Conservation (phyloP, 352 stramenopile species). For the Pythium rhizo-oryzae region DNA sequence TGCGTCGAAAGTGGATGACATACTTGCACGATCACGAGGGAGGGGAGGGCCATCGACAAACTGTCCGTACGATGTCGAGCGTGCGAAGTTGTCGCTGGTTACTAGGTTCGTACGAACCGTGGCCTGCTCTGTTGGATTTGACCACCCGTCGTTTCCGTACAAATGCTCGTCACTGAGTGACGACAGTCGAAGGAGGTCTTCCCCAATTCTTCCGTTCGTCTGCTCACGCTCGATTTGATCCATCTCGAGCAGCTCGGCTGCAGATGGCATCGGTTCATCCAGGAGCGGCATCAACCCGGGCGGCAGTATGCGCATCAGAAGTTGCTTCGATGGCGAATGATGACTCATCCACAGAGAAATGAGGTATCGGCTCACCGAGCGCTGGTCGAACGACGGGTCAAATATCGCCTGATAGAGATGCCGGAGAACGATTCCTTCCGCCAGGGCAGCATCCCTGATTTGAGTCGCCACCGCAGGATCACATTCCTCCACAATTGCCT, state of each 20-base stretch:
- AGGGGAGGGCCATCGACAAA: slow-evolving; percentile 11
- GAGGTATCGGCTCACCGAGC: slow-evolving; percentile 94
- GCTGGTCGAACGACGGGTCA: slow-evolving; percentile 90
- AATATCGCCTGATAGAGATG: slow-evolving; percentile 95
- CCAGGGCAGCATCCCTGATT: slow-evolving; percentile 93
- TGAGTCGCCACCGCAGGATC: slow-evolving; percentile 69
- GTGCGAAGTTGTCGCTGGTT: not conserved
- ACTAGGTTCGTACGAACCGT: not conserved
- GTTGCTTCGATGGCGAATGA: slow-evolving; percentile 83
- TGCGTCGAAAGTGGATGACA: slow-evolving; percentile 34
- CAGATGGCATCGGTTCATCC: slow-evolving; percentile 80
- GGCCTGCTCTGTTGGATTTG: not conserved
- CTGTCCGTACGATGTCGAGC: slow-evolving; percentile 18
- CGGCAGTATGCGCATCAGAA: slow-evolving; percentile 92
- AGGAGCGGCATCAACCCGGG: slow-evolving; percentile 88
- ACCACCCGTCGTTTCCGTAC: slow-evolving; percentile 26
- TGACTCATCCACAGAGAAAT: slow-evolving; percentile 95
- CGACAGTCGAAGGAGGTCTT: slow-evolving; percentile 37
- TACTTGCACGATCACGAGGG: slow-evolving; percentile 11
- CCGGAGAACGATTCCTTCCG: slow-evolving; percentile 91
- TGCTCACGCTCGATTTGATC: slow-evolving; percentile 84
- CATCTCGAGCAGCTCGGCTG: slow-evolving; percentile 81
- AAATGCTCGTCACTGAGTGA: slow-evolving; percentile 27
- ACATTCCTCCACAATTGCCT: slow-evolving; percentile 90
- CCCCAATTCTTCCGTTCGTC: slow-evolving; percentile 25